Conservation (phyloP, 768 basidiomycete species). For the Grammothele lineata region DNA sequence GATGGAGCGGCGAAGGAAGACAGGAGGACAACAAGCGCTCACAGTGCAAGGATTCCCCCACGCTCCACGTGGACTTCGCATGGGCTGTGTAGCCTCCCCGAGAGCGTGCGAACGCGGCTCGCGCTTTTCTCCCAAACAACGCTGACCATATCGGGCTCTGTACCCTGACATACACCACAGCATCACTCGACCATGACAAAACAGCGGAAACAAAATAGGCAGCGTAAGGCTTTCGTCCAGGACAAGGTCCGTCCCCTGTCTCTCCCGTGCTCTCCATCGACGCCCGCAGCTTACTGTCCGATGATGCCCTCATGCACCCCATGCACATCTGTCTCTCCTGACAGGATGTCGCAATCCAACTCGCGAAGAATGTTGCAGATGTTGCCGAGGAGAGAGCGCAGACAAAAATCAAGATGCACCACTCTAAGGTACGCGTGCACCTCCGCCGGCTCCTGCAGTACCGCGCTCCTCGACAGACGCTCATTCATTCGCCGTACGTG, state of each 20-base stretch:
- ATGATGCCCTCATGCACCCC: too few relatives aligned
- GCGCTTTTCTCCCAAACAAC: too few relatives aligned
- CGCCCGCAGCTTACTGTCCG: too few relatives aligned
- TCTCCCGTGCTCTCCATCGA: background rate
- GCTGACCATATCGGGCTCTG: too few relatives aligned
- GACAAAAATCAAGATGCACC: slow-evolving; percentile 13
- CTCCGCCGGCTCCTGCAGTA: slow-evolving; percentile 4
- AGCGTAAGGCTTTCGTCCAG: slow-evolving; percentile 16
- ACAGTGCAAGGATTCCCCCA: too few relatives aligned
- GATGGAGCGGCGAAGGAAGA: too few relatives aligned
- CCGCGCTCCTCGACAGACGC: background rate
- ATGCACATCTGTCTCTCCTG: too few relatives aligned
- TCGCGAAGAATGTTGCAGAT: slow-evolving; percentile 18
- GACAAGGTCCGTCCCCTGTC: slow-evolving; percentile 12
- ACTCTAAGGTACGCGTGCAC: slow-evolving; percentile 10
- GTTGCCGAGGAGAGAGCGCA: slow-evolving; percentile 16
- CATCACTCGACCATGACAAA: background rate
- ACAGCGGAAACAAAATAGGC: background rate
- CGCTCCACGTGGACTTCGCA: too few relatives aligned
- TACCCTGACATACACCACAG: background rate
- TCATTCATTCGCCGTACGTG: background rate
- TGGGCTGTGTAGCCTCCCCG: too few relatives aligned
- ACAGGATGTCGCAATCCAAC: slow-evolving; percentile 19
- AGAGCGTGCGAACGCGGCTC: too few relatives aligned
- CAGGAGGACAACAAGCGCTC: too few relatives aligned